Percentiles rank a stretch among this genome's conserved stretches.
These are phyloP conservation scores for Thymus mandschuricus DNA, from an alignment of 257 asterid species.

Conservation along the genomic window DNA sequence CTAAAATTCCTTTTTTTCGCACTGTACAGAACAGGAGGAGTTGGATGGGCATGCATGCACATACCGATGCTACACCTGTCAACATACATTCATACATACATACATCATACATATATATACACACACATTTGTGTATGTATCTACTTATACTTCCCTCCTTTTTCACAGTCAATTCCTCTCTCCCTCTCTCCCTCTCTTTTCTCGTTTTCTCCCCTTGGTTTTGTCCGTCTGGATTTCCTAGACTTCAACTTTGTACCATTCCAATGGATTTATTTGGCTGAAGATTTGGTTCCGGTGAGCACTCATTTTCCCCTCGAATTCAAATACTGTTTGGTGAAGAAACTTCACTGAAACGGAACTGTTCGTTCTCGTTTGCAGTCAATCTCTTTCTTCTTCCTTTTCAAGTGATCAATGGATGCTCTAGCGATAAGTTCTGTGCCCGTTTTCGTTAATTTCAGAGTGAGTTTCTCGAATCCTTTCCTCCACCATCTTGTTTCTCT, in stretches of 20 bases:
- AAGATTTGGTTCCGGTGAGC: not conserved
- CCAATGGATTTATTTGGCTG: conserved; percentile 6
- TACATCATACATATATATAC: not conserved
- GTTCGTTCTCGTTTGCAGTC: not conserved
- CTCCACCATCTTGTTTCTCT: not conserved
- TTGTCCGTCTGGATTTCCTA: conserved; percentile 39
- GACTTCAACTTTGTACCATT: conserved; percentile 30
- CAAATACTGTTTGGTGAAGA: not conserved
- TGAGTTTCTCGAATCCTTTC: conserved; percentile 32
- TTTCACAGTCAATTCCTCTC: conserved; percentile 19
- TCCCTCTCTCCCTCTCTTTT: conserved; percentile 31
- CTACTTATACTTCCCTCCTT: not conserved
- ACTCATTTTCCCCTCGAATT: conserved; percentile 12
- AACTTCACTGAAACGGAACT: conserved; percentile 7
- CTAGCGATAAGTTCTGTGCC: conserved; percentile 47
- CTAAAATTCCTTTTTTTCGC: conserved; percentile 3
- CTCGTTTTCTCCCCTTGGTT: conserved; percentile 2
- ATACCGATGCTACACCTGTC: conserved; percentile 35
- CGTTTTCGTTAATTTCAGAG: conserved; percentile 51
- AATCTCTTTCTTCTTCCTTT: not conserved
- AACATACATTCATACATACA: not conserved
- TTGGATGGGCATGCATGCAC: conserved; percentile 29
- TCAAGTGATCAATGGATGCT: conserved; percentile 51
- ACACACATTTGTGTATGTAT: not conserved
- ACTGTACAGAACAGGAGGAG: not conserved